These are phyloP conservation scores for Neurospora discreta DNA, from an alignment of 495 filamentous ascomycete species.

Conservation along the genomic window DNA sequence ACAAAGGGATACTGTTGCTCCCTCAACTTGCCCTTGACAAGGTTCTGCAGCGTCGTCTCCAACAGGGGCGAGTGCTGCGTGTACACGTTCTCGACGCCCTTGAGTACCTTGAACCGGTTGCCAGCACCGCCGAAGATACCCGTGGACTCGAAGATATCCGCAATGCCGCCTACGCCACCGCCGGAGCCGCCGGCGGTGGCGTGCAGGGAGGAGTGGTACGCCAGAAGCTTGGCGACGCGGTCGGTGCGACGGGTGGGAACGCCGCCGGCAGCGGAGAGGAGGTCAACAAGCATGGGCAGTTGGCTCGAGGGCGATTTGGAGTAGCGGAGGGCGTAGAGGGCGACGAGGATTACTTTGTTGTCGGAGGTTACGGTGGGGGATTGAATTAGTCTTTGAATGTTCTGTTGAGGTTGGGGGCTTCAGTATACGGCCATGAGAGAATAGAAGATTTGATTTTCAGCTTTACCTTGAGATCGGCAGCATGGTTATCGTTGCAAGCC, in stretches of 20 bases:
- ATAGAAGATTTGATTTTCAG: conserved; percentile 23
- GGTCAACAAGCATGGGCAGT: conserved; percentile 70
- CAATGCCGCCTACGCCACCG: conserved; percentile 42
- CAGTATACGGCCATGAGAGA: neutral
- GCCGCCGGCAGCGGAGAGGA: conserved; percentile 65
- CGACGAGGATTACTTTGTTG: conserved; percentile 78
- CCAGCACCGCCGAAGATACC: conserved; percentile 86
- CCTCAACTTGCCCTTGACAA: conserved; percentile 80
- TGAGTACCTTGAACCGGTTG: conserved; percentile 85
- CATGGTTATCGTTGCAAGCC: conserved; percentile 92
- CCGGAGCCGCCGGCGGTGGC: conserved; percentile 44
- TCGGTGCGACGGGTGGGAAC: conserved; percentile 62
- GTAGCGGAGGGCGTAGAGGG: conserved; percentile 88
- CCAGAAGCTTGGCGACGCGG: conserved; percentile 63
- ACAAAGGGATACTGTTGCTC: conserved; percentile 86
- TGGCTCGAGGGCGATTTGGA: conserved; percentile 72
- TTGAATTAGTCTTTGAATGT: conserved; percentile 72
- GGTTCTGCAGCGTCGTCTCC: conserved; percentile 76
- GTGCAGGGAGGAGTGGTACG: conserved; percentile 77
- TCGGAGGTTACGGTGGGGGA: conserved; percentile 59
- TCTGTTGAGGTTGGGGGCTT: conserved; percentile 35
- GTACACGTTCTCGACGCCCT: conserved; percentile 97
- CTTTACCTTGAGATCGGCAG: conserved; percentile 67
- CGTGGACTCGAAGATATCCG: conserved; percentile 82
- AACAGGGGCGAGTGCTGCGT: conserved; percentile 90